phyloP scores from a whole-genome alignment of 2,329 filamentous ascomycete genomes.

The Colletotrichum sojae region DNA sequence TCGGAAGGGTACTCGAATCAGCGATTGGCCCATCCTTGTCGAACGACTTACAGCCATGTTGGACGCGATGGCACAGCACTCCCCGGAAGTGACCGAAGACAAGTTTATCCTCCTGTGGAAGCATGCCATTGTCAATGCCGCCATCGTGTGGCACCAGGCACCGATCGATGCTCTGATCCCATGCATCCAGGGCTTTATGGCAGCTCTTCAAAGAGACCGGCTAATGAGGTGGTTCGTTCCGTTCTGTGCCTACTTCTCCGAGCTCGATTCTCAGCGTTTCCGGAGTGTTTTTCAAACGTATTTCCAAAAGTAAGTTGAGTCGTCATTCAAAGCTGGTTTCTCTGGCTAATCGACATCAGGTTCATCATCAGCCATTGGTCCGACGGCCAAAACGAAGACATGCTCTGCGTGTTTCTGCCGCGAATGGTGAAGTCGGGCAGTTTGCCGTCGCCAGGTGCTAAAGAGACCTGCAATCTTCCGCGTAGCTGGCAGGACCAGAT shows the following conservation, averaged over 20 bases:
- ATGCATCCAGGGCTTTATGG: slow-evolving; percentile 75
- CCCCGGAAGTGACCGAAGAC: slow-evolving; percentile 52
- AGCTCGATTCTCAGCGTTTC: slow-evolving; percentile 82
- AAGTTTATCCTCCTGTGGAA: slow-evolving; percentile 67
- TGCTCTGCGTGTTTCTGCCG: slow-evolving; percentile 78
- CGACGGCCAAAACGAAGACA: slow-evolving; percentile 73
- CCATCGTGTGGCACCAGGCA: slow-evolving; percentile 81
- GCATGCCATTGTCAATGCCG: slow-evolving; percentile 68
- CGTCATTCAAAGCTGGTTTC: background rate
- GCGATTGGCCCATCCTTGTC: slow-evolving; percentile 78
- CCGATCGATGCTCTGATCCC: slow-evolving; percentile 85
- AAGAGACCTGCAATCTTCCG: slow-evolving; percentile 70
- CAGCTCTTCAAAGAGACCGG: slow-evolving; percentile 74
- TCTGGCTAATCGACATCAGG: slow-evolving; percentile 57
- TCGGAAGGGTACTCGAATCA: slow-evolving; percentile 83
- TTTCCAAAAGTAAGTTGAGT: slow-evolving; percentile 77
- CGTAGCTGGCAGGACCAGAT: slow-evolving; percentile 83
- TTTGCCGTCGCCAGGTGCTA: slow-evolving; percentile 67
- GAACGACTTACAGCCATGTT: slow-evolving; percentile 69
- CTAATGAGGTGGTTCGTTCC: slow-evolving; percentile 83
- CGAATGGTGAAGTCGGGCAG: slow-evolving; percentile 71
- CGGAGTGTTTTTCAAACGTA: slow-evolving; percentile 82
- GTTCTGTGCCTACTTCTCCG: slow-evolving; percentile 86
- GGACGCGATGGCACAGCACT: slow-evolving; percentile 58
- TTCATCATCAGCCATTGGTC: slow-evolving; percentile 85